Conservation (phyloP, 345 rosid genomes). For the Salix udensis region DNA sequence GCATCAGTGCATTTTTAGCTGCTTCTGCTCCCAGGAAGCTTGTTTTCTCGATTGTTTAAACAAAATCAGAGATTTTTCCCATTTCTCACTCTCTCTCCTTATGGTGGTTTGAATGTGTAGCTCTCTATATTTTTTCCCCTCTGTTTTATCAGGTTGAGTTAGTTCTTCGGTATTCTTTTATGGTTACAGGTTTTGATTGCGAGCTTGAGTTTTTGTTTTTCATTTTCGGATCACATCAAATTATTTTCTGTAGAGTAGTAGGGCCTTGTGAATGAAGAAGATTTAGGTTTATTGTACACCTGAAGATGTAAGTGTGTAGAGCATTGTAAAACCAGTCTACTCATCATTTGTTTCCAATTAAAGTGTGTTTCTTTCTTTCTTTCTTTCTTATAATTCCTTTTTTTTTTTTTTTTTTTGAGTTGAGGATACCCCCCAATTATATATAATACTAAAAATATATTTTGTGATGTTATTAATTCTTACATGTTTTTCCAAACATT, state of each 20-base stretch:
- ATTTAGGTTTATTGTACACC: conserved; percentile 37
- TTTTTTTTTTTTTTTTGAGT: too few species aligned
- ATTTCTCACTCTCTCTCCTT: not conserved
- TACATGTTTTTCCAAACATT: too few species aligned
- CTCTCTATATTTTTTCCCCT: not conserved
- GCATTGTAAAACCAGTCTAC: conserved; percentile 36
- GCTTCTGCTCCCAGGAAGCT: conserved; percentile 74
- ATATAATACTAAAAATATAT: too few species aligned
- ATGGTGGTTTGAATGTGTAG: conserved; percentile 36
- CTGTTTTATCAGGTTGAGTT: too few species aligned
- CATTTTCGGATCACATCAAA: too few species aligned
- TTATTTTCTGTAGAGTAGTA: too few species aligned
- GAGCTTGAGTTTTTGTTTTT: too few species aligned
- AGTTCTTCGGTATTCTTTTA: too few species aligned
- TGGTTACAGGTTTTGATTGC: too few species aligned
- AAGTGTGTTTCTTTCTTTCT: conserved; percentile 34
- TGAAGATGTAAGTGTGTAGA: conserved; percentile 57
- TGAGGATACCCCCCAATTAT: too few species aligned
- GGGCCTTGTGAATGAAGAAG: conserved; percentile 34
- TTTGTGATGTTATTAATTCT: too few species aligned
- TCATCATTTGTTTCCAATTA: conserved; percentile 33
- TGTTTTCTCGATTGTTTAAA: conserved; percentile 25
- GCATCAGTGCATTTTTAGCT: conserved; percentile 83
- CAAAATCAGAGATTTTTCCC: not conserved
- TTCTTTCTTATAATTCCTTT: too few species aligned